phyloP scores from a whole-genome alignment of 139 green algal genomes.

The Raphidocelis subcapitata region DNA sequence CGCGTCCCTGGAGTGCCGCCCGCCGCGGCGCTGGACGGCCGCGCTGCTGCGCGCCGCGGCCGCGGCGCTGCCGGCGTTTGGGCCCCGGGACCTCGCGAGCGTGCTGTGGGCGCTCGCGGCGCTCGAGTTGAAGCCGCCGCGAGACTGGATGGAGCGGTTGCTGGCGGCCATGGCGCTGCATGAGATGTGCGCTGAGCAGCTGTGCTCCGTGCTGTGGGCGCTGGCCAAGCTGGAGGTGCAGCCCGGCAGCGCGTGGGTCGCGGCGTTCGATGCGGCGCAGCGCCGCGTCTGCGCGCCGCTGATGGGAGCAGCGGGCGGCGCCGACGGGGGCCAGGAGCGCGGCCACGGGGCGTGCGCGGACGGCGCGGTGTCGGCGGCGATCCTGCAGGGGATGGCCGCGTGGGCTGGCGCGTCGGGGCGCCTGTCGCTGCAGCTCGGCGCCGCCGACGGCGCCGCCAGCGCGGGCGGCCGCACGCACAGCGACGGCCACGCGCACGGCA shows the following conservation, averaged over 20 bases:
- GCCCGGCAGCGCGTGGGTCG: constrained; percentile 10
- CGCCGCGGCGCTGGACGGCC: background rate
- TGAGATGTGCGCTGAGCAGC: constrained; percentile 19
- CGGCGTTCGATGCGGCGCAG: constrained; percentile 16
- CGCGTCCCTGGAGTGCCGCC: constrained; percentile 15
- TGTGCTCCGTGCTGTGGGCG: constrained; percentile 36
- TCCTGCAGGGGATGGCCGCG: constrained; percentile 21
- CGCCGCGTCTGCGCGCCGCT: background rate
- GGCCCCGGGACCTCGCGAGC: constrained; percentile 34
- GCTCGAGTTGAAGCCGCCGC: constrained; percentile 9
- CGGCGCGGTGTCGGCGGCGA: background rate
- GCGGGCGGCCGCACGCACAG: too few relatives aligned
- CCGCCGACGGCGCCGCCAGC: too few relatives aligned
- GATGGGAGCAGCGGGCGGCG: constrained; percentile 6
- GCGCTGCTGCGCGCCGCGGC: background rate
- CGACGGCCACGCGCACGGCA: too few relatives aligned
- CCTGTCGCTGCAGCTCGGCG: too few relatives aligned
- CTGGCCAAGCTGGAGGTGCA: constrained; percentile 24
- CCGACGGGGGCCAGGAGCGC: constrained; percentile 2
- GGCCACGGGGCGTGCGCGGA: too few relatives aligned
- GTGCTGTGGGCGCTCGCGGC: constrained; percentile 29
- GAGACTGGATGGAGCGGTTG: constrained; percentile 22
- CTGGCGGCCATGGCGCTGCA: constrained; percentile 6
- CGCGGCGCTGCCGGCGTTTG: constrained; percentile 12
- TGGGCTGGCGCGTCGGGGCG: constrained; percentile 12